Conservation (phyloP, 106 monocot genomes). For the Allium cepa region DNA sequence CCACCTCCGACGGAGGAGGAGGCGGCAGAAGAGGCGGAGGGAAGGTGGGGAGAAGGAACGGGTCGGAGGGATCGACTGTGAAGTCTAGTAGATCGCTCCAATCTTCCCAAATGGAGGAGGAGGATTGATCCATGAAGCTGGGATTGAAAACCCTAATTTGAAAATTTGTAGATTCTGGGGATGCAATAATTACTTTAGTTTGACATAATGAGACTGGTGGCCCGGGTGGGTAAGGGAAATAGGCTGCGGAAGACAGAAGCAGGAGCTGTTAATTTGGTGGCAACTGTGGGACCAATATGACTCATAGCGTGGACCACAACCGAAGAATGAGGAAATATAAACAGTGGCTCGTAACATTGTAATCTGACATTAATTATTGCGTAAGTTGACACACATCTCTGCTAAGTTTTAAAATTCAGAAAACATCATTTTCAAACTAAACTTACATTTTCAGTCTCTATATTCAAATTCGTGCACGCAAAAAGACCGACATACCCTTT, state of each 20-base stretch:
- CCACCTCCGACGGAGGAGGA: not conserved
- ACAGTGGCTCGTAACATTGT: too few species aligned
- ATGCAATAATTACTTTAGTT: not conserved
- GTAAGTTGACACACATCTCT: too few species aligned
- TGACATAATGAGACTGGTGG: too few species aligned
- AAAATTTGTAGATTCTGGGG: not conserved
- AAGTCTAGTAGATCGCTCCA: conserved; percentile 63
- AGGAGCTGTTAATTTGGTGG: conserved; percentile 1
- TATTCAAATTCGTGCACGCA: too few species aligned
- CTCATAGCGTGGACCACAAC: too few species aligned
- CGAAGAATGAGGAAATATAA: too few species aligned
- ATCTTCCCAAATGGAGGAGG: conserved; percentile 29
- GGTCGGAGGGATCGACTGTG: conserved; percentile 35
- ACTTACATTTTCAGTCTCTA: too few species aligned
- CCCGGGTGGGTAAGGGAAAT: not conserved
- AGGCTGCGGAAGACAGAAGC: not conserved
- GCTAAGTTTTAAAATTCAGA: too few species aligned
- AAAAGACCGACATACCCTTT: too few species aligned
- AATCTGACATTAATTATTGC: too few species aligned
- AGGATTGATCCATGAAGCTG: conserved; percentile 8
- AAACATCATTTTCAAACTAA: too few species aligned
- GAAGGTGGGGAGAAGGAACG: conserved; percentile 28
- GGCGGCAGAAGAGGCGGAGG: not conserved
- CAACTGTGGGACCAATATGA: not conserved
- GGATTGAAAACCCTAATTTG: not conserved